Evolutionary conservation across 768 basidiomycete genomes (phyloP).

Genomic region (Rhizopogon sp.): DNA sequence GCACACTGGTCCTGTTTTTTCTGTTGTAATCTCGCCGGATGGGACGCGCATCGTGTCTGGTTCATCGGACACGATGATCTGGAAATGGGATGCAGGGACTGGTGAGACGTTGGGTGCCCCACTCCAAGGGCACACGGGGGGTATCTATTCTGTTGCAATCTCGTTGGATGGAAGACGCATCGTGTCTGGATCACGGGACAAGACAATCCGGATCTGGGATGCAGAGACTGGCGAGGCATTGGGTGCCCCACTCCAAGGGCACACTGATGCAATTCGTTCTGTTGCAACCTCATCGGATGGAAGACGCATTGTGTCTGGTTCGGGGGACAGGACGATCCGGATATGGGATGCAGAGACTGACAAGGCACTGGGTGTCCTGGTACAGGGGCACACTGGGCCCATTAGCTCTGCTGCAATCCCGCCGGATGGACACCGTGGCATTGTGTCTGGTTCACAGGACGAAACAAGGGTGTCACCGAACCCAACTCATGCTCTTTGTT

Average conservation of each 20-base stretch:
- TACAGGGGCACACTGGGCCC: neutral
- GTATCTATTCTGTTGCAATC: neutral
- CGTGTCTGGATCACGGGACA: neutral
- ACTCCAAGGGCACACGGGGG: neutral
- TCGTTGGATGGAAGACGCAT: neutral
- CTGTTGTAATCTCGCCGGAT: neutral
- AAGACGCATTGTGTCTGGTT: slow-evolving; percentile 1
- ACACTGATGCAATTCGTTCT: neutral
- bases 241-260: neutral
- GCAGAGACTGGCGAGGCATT: neutral
- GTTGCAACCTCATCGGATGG: slow-evolving; percentile 3
- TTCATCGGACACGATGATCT: neutral
- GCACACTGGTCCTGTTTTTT: neutral
- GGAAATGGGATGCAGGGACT: neutral
- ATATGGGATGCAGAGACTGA: neutral
- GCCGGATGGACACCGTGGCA: neutral
- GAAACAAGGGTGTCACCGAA: neutral
- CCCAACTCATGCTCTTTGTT: neutral
- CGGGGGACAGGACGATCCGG: neutral
- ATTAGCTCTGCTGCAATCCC: neutral
- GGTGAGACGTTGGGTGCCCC: neutral
- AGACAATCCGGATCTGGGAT: neutral
- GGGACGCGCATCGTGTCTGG: neutral
- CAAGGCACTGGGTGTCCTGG: neutral
- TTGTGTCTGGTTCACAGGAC: neutral